A percentile compares a stretch with the other conserved stretches of the same genome.
These are phyloP conservation scores for Wallacemonas sp. DNA, from an alignment of 208 protist genomes.

Conservation along the genomic window DNA sequence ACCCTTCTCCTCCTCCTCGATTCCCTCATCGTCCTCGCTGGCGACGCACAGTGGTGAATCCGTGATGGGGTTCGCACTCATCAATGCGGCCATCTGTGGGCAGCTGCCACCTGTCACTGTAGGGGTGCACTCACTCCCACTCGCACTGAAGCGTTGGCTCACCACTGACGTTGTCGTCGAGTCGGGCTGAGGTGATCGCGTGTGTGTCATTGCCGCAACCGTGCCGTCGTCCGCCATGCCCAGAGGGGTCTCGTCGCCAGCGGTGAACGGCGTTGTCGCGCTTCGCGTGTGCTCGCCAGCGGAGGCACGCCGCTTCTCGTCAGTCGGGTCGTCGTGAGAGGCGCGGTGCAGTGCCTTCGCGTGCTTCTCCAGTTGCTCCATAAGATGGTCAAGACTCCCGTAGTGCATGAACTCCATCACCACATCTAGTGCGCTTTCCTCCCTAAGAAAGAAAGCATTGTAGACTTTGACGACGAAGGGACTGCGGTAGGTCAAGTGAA, in stretches of 20 bases:
- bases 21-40: conserved; percentile 15
- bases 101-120: conserved; percentile 20
- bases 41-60: background rate
- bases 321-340: background rate
- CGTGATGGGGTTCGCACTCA: background rate
- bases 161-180: too few species aligned
- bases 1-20: conserved; percentile 35
- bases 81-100: conserved; percentile 24
- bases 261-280: background rate
- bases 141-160: too few species aligned
- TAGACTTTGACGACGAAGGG: conserved; percentile 91
- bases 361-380: conserved; percentile 33
- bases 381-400: conserved; percentile 68
- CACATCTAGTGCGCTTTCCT: conserved; percentile 70
- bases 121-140: background rate
- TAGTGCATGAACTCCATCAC: conserved; percentile 93
- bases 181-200: too few species aligned
- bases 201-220: too few species aligned
- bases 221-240: too few species aligned
- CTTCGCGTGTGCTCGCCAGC: background rate
- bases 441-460: conserved; percentile 75
- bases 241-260: too few species aligned
- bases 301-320: background rate
- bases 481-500: conserved; percentile 84
- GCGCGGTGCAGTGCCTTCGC: conserved; percentile 19